Percentiles rank a stretch among this genome's conserved stretches.
phyloP scores from a whole-genome alignment of 2,329 filamentous ascomycete species.

The Westerdykella sp. region DNA sequence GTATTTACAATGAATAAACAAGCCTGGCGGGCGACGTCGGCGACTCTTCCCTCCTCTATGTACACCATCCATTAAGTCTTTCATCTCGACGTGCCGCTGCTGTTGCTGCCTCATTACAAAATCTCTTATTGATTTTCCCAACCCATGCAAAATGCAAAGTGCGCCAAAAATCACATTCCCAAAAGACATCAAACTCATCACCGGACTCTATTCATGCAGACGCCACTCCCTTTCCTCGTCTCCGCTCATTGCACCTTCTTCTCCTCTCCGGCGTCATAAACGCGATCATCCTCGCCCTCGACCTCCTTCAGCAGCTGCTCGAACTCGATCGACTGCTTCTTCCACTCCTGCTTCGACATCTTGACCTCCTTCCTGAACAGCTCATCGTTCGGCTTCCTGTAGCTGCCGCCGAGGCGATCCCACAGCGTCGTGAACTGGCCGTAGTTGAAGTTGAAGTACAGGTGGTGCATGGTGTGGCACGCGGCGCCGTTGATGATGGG shows the following conservation, averaged over 20 bases:
- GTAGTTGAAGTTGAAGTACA: constrained; percentile 70
- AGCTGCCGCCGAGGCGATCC: constrained; percentile 82
- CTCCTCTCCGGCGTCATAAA: constrained; percentile 33
- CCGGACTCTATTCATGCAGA: too few species aligned
- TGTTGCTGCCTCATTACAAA: too few species aligned
- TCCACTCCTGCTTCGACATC: constrained; percentile 76
- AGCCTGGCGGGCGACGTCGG: too few species aligned
- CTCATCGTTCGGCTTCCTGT: constrained; percentile 77
- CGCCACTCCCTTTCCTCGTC: too few species aligned
- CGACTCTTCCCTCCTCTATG: too few species aligned
- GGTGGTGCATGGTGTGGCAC: constrained; percentile 87
- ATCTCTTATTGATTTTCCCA: too few species aligned
- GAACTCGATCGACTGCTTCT: constrained; percentile 68
- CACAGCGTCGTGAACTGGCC: constrained; percentile 91
- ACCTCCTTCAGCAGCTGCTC: constrained; percentile 71
- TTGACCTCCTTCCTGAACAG: constrained; percentile 80
- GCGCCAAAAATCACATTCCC: too few species aligned
- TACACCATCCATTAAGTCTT: too few species aligned
- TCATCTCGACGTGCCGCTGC: too few species aligned
- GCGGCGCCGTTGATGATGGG: constrained; percentile 91
- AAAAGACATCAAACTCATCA: too few species aligned
- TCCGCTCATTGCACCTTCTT: constrained; percentile 37
- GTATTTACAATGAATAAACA: too few species aligned
- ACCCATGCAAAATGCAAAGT: too few species aligned
- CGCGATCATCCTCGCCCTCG: constrained; percentile 50